phyloP scores from a whole-genome alignment of 2,329 filamentous ascomycete genomes.

The Aspergillus ustus region DNA sequence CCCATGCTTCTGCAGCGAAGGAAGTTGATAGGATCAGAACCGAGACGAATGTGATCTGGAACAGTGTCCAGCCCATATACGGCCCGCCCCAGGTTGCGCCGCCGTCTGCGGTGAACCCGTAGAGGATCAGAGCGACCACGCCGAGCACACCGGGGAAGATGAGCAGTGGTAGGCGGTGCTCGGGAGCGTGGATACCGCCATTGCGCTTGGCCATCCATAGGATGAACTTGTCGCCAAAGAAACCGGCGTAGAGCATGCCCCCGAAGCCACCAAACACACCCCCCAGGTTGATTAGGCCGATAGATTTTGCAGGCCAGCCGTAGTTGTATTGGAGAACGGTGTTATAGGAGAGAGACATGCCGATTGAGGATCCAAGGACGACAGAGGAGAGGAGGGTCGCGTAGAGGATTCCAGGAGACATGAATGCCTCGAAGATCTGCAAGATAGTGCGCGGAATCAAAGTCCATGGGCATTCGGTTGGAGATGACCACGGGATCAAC shows the following conservation, averaged over 20 bases:
- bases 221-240: slow-evolving; percentile 30
- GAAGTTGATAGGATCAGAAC: slow-evolving; percentile 37
- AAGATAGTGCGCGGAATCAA: slow-evolving; percentile 23
- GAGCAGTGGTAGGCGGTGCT: slow-evolving; percentile 41
- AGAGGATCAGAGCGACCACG: slow-evolving; percentile 36
- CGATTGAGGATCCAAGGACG: slow-evolving; percentile 42
- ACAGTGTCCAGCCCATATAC: slow-evolving; percentile 35
- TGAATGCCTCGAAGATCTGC: slow-evolving; percentile 30
- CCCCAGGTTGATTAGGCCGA: slow-evolving; percentile 34
- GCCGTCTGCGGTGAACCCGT: slow-evolving; percentile 36
- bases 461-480: slow-evolving; percentile 19
- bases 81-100: slow-evolving; percentile 31
- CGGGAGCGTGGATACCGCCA: slow-evolving; percentile 39
- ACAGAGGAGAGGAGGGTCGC: slow-evolving; percentile 45
- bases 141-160: slow-evolving; percentile 38
- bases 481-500: slow-evolving; percentile 33
- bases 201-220: slow-evolving; percentile 37
- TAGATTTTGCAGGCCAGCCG: slow-evolving; percentile 34
- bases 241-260: slow-evolving; percentile 33
- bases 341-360: slow-evolving; percentile 46
- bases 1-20: slow-evolving; percentile 40
- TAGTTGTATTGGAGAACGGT: slow-evolving; percentile 40
- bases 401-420: slow-evolving; percentile 45
- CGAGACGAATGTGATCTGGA: slow-evolving; percentile 31
- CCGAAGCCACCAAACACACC: slow-evolving; percentile 34